Base-by-base conservation (phyloP, 129 eudicot genomes). In the Gnaphalium uliginosum region DNA sequence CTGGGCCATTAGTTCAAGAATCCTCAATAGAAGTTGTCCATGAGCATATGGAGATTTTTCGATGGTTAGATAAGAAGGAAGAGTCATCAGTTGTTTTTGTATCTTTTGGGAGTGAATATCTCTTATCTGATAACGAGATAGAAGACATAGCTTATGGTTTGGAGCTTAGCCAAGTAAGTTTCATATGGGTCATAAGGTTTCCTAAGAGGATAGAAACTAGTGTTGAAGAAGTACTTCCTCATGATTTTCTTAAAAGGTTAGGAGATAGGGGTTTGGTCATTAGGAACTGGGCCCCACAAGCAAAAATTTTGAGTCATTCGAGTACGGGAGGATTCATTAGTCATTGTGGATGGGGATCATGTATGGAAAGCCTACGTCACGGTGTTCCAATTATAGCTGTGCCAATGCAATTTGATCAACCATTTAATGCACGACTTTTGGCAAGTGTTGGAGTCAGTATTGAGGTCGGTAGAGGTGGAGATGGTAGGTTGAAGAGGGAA, bases 181-280 rank as follows among this genome's bases (percentile, higher is more conserved):
- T 80, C 76, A 61, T 84, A 37, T 84, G 87, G 87, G 85, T 84
- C 4, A n/a, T 80, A 1, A 79, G 87, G 72, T 80, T 79, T 71
- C 81, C 78, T 1, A 1, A 7, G 27, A 79, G 57, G 0, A 58
- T 62, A 41, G 58, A 43, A 29, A 29, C 32, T 29, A 29, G 32
- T 29, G 32, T 29, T 29, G 32, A 29, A 29, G 32, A 29, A 2
- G 3, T 29, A 29, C 32, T 29, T 29, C 32, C 32, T 29, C 32
- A 29, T 29, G 32, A 4, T 29, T 29, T 29, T 29, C 32, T 0
- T 0, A 4, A 29, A 29, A 29, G 32, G 32, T 29, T 29, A 29
- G 32, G 32, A 29, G 32, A 29, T 29, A 29, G 32, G 32, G 32
- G 32, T 4, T 29, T 29, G 32, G 32, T 29, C 4, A 29, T 29